phyloP scores from a whole-genome alignment of 129 eudicot genomes.

The Pseudognaphalium luteoalbum region DNA sequence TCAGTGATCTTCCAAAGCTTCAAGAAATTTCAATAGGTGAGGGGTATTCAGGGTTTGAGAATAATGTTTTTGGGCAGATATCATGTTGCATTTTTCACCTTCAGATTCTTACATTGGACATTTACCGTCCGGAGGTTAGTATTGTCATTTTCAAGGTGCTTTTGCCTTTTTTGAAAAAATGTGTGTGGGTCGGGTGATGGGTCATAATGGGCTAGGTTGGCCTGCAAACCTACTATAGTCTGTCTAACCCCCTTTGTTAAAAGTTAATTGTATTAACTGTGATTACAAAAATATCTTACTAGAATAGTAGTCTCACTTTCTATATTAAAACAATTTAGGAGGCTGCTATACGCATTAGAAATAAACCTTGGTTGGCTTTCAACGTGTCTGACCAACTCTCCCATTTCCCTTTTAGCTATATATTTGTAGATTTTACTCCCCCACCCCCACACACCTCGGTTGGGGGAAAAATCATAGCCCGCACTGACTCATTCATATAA shows the following conservation, averaged over 20 bases:
- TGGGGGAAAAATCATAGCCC: too few species aligned
- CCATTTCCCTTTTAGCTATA: background rate
- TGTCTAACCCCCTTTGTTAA: background rate
- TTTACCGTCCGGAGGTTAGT: constrained; percentile 56
- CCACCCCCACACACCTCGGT: too few species aligned
- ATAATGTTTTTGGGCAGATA: constrained; percentile 55
- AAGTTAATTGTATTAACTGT: background rate
- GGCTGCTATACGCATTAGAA: background rate
- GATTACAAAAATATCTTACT: background rate
- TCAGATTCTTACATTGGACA: constrained; percentile 56
- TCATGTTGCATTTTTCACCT: constrained; percentile 51
- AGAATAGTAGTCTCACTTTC: background rate
- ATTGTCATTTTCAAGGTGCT: background rate
- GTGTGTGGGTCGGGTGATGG: too few species aligned
- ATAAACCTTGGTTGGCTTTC: background rate
- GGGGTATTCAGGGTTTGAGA: constrained; percentile 54
- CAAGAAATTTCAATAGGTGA: constrained; percentile 52
- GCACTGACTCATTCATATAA: too few species aligned
- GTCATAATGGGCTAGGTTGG: background rate
- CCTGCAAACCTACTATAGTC: background rate
- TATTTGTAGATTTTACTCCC: background rate
- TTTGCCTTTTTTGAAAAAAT: background rate
- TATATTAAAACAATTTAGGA: background rate
- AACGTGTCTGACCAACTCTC: background rate
- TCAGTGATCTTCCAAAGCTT: constrained; percentile 52